Base-by-base conservation (phyloP, 176 grass and related monocot genomes). In the Musa acuminata region DNA sequence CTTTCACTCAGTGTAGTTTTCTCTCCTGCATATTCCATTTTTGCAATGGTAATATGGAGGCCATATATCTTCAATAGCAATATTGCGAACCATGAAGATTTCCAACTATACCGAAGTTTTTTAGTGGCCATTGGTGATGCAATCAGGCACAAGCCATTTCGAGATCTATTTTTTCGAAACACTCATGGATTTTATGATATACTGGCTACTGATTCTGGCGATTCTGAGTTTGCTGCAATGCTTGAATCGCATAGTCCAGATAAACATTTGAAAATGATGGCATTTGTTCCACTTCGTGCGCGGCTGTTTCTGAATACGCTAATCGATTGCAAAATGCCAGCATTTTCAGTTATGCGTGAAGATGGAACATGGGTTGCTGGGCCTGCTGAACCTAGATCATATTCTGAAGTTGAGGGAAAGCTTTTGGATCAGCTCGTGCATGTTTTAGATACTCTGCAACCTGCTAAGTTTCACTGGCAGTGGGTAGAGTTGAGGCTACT, bases 391-490 rank as follows among this genome's bases (percentile, higher is more conserved):
- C 49, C 76, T 77, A 91, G 86, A 83, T 84, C 63, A 51, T 49
- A 25, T 72, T 49, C 53, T 51, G 82, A 89, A 55, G 95, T 75
- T 64, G 91, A 89, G 73, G 71, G 76, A 66, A 95, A 94, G 83
- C 80, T 89, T 64, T 83, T 67, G 8, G 91, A 99, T 53, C 89
- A 89, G 68, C 91, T 99, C 80, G 66, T 91, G 55, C 96, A 95
- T 82, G 75, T 94, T 74, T 87, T 99, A 25, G 91, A 99, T 84
- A 89, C 84, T 64, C 80, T 99, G 24, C 96, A 99, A 75, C 88
- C 96, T 75, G 96, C 96, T 65, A 99, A 95, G 60, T 99, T 99
- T 54, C 96, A 95, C 82, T 99, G 96, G 96, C 96, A 99, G 74
- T 99, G 96, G 96, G 91, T 99, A 74, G 88, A 99, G 74, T 88